phyloP scores from a whole-genome alignment of 108 stramenopile species.

The Cyclotella atomus region DNA sequence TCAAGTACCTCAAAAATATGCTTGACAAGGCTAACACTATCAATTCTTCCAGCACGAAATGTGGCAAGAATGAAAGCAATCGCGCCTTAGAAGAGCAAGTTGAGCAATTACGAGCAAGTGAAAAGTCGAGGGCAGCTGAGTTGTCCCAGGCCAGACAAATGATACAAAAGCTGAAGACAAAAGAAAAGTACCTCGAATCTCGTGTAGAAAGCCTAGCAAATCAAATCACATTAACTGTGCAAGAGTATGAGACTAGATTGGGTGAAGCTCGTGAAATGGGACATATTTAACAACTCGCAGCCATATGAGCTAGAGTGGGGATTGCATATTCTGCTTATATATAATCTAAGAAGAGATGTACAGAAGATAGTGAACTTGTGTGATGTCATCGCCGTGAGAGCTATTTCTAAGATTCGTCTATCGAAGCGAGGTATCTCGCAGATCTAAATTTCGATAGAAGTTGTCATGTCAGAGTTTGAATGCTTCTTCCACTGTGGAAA shows the following conservation, averaged over 20 bases:
- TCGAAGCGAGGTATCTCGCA: no score
- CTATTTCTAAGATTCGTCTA: no score
- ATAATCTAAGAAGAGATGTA: no score
- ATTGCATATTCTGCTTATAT: no score
- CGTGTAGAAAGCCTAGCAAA: conserved; percentile 43
- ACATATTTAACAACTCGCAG: no score
- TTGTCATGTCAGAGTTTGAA: no score
- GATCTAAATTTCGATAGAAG: no score
- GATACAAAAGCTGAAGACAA: conserved; percentile 46
- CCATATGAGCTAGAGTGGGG: no score
- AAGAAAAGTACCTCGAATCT: conserved; percentile 45
- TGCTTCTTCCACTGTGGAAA: no score
- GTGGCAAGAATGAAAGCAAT: not conserved
- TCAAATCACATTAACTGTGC: conserved; percentile 42
- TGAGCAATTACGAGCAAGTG: conserved; percentile 27
- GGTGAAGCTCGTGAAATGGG: conserved; percentile 22
- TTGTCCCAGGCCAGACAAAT: conserved; percentile 43
- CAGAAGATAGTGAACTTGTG: no score
- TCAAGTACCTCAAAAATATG: conserved; percentile 14
- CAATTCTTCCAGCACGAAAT: not conserved
- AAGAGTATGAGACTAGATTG: conserved; percentile 44
- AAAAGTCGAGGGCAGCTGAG: conserved; percentile 20
- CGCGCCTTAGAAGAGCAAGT: not conserved
- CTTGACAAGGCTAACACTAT: conserved; percentile 8
- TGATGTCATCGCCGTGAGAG: no score